A percentile compares a stretch with the other conserved stretches of the same genome.
These are phyloP conservation scores for Cercospora zeae-maydis DNA, from an alignment of 2,329 filamentous ascomycete genomes.

Conservation along the genomic window DNA sequence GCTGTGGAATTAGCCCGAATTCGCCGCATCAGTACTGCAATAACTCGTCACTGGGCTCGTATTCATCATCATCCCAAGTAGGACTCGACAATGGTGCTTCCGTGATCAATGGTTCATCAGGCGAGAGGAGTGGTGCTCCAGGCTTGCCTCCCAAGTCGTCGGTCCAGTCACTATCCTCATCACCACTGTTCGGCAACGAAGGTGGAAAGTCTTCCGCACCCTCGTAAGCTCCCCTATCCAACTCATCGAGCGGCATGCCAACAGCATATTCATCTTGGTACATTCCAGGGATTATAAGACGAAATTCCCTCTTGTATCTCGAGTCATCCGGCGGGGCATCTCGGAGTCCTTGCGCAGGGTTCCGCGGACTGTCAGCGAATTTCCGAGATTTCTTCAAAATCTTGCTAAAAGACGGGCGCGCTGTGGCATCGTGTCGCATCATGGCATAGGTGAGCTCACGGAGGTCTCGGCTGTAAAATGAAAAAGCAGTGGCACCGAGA, in stretches of 20 bases:
- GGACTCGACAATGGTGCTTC: background rate
- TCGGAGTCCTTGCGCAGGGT: conserved; percentile 1
- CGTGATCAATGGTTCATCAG: too few species aligned
- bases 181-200: background rate
- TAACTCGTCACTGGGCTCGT: background rate
- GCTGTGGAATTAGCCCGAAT: background rate
- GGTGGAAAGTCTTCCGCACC: background rate
- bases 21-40: background rate
- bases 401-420: background rate
- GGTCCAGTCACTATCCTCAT: background rate
- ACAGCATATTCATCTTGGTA: background rate
- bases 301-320: background rate
- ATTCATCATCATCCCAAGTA: background rate
- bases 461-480: background rate
- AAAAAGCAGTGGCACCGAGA: background rate
- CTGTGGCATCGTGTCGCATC: background rate
- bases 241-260: background rate
- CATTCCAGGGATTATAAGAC: background rate
- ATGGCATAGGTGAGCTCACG: background rate
- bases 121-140: too few species aligned
- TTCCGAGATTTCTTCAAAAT: background rate
- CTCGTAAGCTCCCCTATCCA: background rate
- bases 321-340: conserved; percentile 1
- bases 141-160: background rate
- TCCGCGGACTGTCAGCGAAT: background rate